Evolutionary conservation across 2,329 filamentous ascomycete species (phyloP).

Genomic region (Sarocladium brachiariae): DNA sequence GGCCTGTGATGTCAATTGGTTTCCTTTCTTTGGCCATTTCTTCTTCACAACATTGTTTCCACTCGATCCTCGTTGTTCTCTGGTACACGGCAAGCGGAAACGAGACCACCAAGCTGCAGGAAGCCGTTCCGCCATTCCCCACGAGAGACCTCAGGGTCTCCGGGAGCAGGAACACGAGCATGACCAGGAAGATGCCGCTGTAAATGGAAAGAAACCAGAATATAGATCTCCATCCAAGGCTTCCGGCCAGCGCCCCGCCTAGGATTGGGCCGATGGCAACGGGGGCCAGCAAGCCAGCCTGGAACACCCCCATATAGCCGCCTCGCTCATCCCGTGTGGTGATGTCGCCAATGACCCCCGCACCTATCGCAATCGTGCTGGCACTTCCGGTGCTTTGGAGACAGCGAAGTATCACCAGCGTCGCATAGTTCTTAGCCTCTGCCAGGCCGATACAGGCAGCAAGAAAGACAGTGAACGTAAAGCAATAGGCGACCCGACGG

Average conservation of each 20-base stretch:
- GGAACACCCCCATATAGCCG: slow-evolving; percentile 42
- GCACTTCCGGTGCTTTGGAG: slow-evolving; percentile 46
- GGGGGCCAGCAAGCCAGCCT: slow-evolving; percentile 34
- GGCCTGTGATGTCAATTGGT: slow-evolving; percentile 35
- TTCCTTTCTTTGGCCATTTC: slow-evolving; percentile 20
- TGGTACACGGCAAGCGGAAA: slow-evolving; percentile 28
- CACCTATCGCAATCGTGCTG: slow-evolving; percentile 45
- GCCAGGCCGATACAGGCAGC: slow-evolving; percentile 39
- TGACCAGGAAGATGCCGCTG: slow-evolving; percentile 27
- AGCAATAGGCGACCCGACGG: slow-evolving; percentile 39
- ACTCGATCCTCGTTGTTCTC: slow-evolving; percentile 20
- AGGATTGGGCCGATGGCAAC: slow-evolving; percentile 40
- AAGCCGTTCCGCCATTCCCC: slow-evolving; percentile 19
- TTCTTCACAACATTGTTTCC: too few relatives aligned
- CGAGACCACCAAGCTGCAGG: background rate
- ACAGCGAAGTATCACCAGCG: slow-evolving; percentile 40
- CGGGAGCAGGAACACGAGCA: slow-evolving; percentile 22
- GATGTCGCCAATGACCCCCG: slow-evolving; percentile 50
- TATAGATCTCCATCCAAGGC: slow-evolving; percentile 44
- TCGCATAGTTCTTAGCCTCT: slow-evolving; percentile 33
- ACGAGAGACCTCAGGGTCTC: slow-evolving; percentile 23
- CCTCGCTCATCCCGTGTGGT: slow-evolving; percentile 50
- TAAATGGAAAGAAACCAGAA: slow-evolving; percentile 51
- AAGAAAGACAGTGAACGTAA: slow-evolving; percentile 39
- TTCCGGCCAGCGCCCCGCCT: slow-evolving; percentile 44